Evolutionary conservation across 148 eudicot species (phyloP).

Genomic region (Vaccinium darrowii): DNA sequence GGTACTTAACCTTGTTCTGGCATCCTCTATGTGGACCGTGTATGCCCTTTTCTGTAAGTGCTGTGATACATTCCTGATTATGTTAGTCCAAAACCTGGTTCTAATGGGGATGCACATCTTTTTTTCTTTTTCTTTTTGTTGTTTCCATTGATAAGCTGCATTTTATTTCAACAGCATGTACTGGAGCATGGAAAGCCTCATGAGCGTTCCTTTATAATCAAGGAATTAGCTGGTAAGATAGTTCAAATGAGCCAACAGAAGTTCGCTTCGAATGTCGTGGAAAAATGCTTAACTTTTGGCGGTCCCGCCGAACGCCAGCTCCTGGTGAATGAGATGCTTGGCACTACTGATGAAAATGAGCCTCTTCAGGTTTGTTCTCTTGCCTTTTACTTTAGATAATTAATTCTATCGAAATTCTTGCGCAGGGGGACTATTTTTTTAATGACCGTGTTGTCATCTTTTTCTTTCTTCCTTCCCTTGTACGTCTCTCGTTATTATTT

Average conservation of each 20-base stretch:
- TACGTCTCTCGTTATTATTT: not conserved
- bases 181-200: constrained; percentile 95
- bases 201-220: constrained; percentile 73
- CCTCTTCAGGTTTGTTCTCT: constrained; percentile 80
- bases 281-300: constrained; percentile 89
- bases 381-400: not conserved
- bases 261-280: constrained; percentile 96
- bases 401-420: not conserved
- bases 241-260: constrained; percentile 99
- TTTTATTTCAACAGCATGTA: constrained; percentile 60
- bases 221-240: constrained; percentile 91
- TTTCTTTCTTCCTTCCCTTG: not conserved
- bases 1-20: constrained; percentile 43
- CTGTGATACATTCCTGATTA: not conserved
- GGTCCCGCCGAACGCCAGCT: constrained; percentile 67
- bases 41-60: not conserved
- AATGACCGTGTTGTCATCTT: not conserved
- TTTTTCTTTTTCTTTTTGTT: not conserved
- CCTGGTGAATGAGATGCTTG: constrained; percentile 93
- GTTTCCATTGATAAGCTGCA: not conserved
- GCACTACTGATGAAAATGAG: constrained; percentile 96
- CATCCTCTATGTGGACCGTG: not conserved
- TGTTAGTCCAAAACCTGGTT: not conserved
- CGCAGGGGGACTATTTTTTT: not conserved
- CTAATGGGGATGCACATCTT: not conserved